phyloP scores from a whole-genome alignment of 108 stramenopile species.

The Schizochytrium sp. region DNA sequence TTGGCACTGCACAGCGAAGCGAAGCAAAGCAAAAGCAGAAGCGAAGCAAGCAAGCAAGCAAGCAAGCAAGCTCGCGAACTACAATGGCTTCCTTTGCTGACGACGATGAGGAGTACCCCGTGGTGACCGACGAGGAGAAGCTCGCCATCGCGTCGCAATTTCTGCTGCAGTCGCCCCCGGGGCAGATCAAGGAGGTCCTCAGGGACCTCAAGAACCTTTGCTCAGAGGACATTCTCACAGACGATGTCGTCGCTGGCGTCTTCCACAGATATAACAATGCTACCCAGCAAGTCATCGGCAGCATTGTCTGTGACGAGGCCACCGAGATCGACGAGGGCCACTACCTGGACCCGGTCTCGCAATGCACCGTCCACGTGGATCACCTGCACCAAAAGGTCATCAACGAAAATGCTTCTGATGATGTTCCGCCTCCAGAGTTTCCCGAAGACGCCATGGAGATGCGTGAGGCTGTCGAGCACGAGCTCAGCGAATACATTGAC shows the following conservation, averaged over 20 bases:
- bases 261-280: not conserved
- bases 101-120: not conserved
- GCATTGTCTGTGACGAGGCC: not conserved
- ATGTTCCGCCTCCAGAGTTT: not conserved
- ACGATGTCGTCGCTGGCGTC: not conserved
- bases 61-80: not conserved
- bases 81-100: not conserved
- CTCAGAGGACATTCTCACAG: not conserved
- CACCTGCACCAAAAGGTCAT: not conserved
- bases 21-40: too few relatives aligned
- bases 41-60: too few relatives aligned
- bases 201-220: not conserved
- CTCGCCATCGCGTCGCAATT: conserved; percentile 29
- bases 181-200: conserved; percentile 28
- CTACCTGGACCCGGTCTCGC: not conserved
- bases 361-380: not conserved
- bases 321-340: not conserved
- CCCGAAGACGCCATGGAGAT: not conserved
- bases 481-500: not conserved
- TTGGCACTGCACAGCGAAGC: too few relatives aligned
- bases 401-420: not conserved
- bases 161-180: conserved; percentile 24
- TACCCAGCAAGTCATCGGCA: not conserved
- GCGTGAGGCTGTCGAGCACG: not conserved
- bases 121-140: conserved; percentile 27